phyloP scores from a whole-genome alignment of 2,329 filamentous ascomycete genomes.

The Dactylellina haptotyla region DNA sequence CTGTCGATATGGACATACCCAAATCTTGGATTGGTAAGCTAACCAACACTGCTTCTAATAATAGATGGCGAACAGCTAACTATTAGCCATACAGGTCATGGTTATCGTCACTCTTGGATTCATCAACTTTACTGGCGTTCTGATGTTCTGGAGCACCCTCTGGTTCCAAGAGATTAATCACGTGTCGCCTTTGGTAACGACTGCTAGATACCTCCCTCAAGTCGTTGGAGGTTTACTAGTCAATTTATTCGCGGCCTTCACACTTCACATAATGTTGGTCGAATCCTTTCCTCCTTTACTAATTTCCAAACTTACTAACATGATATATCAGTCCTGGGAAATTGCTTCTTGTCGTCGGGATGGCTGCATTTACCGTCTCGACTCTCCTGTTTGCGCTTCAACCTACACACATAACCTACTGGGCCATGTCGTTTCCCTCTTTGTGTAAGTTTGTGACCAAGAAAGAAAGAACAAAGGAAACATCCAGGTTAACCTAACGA shows the following conservation, averaged over 20 bases:
- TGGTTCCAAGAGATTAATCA: conserved; percentile 53
- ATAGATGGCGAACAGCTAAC: not conserved
- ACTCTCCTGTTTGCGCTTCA: conserved; percentile 46
- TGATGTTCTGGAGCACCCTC: conserved; percentile 49
- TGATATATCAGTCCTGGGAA: conserved; percentile 20
- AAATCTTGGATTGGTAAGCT: conserved; percentile 30
- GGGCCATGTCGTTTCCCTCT: conserved; percentile 53
- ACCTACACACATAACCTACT: conserved; percentile 38
- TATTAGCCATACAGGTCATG: conserved; percentile 18
- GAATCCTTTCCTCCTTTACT: no score
- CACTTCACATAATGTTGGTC: conserved; percentile 42
- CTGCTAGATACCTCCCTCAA: conserved; percentile 40
- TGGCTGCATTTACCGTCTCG: conserved; percentile 35
- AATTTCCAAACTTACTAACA: not conserved
- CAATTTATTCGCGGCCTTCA: conserved; percentile 43
- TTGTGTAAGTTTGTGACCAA: conserved; percentile 18
- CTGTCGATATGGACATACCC: conserved; percentile 48
- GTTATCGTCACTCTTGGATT: conserved; percentile 42
- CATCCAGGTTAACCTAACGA: not conserved
- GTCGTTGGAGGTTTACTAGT: conserved; percentile 39
- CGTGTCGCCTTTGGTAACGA: conserved; percentile 32
- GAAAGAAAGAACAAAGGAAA: not conserved
- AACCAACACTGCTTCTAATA: not conserved
- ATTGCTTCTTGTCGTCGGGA: conserved; percentile 37
- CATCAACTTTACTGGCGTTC: conserved; percentile 40